These are phyloP conservation scores for Coemansia sp. DNA, from an alignment of 192 early-diverging fungal genomes.

Conservation along the genomic window DNA sequence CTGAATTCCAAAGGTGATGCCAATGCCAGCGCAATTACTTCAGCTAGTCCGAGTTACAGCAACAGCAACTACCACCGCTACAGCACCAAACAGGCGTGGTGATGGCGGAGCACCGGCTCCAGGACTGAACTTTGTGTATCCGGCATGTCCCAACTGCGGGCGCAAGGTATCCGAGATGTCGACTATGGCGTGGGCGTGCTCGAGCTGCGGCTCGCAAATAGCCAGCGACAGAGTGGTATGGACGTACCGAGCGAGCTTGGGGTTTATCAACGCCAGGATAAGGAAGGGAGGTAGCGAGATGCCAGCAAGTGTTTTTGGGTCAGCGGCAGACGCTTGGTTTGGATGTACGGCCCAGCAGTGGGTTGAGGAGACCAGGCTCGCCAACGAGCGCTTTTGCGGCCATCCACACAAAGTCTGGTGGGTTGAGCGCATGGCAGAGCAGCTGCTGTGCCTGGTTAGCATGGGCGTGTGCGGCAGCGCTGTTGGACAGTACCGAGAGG, in stretches of 20 bases:
- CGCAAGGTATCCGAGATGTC: background rate
- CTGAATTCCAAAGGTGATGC: too few species aligned
- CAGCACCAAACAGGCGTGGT: background rate
- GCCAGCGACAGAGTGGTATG: slow-evolving; percentile 9
- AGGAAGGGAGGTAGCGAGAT: background rate
- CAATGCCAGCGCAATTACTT: background rate
- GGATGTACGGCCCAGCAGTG: slow-evolving; percentile 36
- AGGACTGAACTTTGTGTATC: slow-evolving; percentile 24
- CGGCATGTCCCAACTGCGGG: slow-evolving; percentile 25
- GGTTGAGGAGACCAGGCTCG: slow-evolving; percentile 17
- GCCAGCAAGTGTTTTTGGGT: slow-evolving; percentile 11
- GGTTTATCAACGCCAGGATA: background rate
- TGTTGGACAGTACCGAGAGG: background rate
- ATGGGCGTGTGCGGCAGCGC: background rate
- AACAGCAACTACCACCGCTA: background rate
- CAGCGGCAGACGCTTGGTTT: slow-evolving; percentile 24
- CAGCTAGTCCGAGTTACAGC: background rate
- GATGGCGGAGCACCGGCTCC: background rate
- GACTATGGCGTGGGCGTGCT: slow-evolving; percentile 13
- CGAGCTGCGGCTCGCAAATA: slow-evolving; percentile 8
- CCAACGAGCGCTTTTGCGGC: slow-evolving; percentile 1
- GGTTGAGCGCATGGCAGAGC: slow-evolving; percentile 9
- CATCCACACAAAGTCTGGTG: background rate
- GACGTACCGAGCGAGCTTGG: slow-evolving; percentile 24
- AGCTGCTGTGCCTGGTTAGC: slow-evolving; percentile 3